These are phyloP conservation scores for Podila horticola DNA, from an alignment of 192 early-diverging fungal species.

Conservation along the genomic window DNA sequence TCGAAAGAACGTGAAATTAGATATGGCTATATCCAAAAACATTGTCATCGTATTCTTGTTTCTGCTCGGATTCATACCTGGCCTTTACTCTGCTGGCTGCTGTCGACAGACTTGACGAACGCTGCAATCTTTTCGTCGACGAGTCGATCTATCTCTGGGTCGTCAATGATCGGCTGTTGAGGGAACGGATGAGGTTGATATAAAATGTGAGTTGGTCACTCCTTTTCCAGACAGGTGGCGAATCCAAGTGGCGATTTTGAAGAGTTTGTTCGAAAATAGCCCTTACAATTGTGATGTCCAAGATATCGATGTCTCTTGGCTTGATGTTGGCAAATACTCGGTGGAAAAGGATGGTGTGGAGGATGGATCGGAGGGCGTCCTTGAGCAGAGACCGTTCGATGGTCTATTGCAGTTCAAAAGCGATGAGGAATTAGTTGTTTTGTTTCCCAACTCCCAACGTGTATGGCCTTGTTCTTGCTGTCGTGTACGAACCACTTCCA, in stretches of 20 bases:
- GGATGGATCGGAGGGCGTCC: conserved; percentile 49
- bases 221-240: neutral
- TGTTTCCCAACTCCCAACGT: no score
- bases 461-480: neutral
- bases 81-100: conserved; percentile 53
- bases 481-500: conserved; percentile 28
- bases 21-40: conserved; percentile 11
- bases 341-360: conserved; percentile 73
- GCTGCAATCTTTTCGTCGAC: conserved; percentile 61
- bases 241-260: neutral
- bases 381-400: conserved; percentile 35
- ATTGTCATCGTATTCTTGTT: conserved; percentile 4
- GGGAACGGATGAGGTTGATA: neutral
- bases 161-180: conserved; percentile 62
- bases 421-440: neutral
- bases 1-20: neutral
- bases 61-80: conserved; percentile 46
- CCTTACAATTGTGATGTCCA: conserved; percentile 64
- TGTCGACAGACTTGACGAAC: conserved; percentile 53
- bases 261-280: no score
- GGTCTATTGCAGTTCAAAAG: conserved; percentile 13
- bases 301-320: conserved; percentile 62
- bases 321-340: conserved; percentile 62
- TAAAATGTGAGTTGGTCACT: neutral
- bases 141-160: conserved; percentile 58